A percentile compares a stretch with the other conserved stretches of the same genome.
Conservation (phyloP, 2,329 filamentous ascomycete genomes). For the Elsinoe arachidis region DNA sequence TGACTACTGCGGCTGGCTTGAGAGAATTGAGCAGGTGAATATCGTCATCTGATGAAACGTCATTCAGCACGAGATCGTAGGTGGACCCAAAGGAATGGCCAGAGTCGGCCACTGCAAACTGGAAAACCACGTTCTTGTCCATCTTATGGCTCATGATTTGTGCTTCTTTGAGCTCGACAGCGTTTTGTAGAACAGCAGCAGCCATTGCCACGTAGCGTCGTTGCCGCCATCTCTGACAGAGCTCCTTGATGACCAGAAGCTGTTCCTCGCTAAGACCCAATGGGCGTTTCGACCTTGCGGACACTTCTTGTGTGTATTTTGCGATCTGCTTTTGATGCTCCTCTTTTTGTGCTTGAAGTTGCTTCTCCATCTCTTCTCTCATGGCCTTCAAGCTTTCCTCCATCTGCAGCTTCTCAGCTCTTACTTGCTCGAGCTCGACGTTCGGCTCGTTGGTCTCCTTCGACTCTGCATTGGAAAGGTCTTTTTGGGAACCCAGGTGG, state of each 20-base stretch:
- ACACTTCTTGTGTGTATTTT: conserved; percentile 54
- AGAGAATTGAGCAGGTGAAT: conserved; percentile 59
- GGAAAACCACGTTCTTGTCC: conserved; percentile 85
- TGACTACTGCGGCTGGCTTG: conserved; percentile 84
- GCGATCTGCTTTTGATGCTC: conserved; percentile 78
- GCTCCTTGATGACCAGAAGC: conserved; percentile 57
- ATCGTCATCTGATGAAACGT: conserved; percentile 74
- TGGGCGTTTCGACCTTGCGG: conserved; percentile 37
- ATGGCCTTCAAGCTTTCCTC: conserved; percentile 67
- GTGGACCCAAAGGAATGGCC: conserved; percentile 86
- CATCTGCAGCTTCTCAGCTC: conserved; percentile 75
- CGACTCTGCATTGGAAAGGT: conserved; percentile 70
- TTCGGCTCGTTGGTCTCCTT: conserved; percentile 65
- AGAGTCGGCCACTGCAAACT: conserved; percentile 83
- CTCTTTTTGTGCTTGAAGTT: conserved; percentile 73
- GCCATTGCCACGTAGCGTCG: conserved; percentile 90
- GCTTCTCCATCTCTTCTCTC: conserved; percentile 81
- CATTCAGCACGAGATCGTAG: conserved; percentile 93
- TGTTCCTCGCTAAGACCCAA: conserved; percentile 64
- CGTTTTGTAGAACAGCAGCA: conserved; percentile 80
- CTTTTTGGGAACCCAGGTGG: conserved; percentile 74
- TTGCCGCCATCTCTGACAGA: conserved; percentile 67
- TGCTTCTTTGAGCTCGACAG: conserved; percentile 82
- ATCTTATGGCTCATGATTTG: conserved; percentile 97
- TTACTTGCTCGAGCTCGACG: conserved; percentile 74